These are phyloP conservation scores for Nicotiana sylvestris DNA, from an alignment of 257 asterid genomes.

Conservation along the genomic window DNA sequence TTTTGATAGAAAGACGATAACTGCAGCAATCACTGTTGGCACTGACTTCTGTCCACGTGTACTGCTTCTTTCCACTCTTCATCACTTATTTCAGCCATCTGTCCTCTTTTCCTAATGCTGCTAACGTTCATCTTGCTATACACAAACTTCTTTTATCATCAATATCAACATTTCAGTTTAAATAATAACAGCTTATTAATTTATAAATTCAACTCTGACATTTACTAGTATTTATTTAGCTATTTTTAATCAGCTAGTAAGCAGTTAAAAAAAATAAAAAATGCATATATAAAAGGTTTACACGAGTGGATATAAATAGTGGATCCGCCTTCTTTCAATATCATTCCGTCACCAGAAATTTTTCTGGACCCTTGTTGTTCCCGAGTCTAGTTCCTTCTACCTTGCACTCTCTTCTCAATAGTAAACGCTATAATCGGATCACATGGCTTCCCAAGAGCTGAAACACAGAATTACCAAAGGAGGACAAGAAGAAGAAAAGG, in stretches of 20 bases:
- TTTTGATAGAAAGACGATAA: background rate
- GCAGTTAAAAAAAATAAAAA: too few relatives aligned
- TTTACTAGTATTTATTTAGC: too few relatives aligned
- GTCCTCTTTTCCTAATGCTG: slow-evolving; percentile 10
- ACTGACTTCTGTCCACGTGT: slow-evolving; percentile 34
- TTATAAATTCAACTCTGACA: too few relatives aligned
- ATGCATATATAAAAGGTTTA: background rate
- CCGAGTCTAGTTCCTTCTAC: slow-evolving; percentile 8
- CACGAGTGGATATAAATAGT: background rate
- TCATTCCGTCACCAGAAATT: slow-evolving; percentile 14
- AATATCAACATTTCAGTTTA: too few relatives aligned
- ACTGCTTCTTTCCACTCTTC: background rate
- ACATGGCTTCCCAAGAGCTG: slow-evolving; percentile 41
- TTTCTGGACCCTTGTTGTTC: slow-evolving; percentile 9
- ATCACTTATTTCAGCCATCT: slow-evolving; percentile 34
- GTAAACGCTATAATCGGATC: slow-evolving; percentile 26
- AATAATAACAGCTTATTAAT: too few relatives aligned
- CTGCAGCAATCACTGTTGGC: background rate
- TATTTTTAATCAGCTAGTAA: too few relatives aligned
- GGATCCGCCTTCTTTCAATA: background rate
- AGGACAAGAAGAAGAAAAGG: background rate
- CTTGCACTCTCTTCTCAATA: background rate
- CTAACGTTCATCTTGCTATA: background rate
- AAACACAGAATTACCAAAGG: slow-evolving; percentile 44
- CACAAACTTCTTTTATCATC: background rate